Conservation (phyloP, 345 rosid species). For the Heritiera littoralis region DNA sequence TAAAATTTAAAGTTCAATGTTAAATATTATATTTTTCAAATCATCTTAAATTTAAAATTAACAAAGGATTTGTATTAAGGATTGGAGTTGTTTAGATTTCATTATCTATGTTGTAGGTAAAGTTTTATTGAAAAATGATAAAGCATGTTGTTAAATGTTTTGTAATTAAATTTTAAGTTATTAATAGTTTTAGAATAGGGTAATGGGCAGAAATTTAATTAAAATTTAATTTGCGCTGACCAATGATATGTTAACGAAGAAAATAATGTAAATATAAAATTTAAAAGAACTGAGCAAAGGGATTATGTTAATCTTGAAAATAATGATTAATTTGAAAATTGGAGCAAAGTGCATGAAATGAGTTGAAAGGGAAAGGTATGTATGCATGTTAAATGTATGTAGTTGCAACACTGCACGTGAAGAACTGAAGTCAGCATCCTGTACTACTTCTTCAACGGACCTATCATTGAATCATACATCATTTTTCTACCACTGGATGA, state of each 20-base stretch:
- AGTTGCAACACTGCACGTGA: not conserved
- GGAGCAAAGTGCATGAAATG: not conserved
- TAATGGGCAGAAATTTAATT: not conserved
- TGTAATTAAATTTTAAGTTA: not conserved
- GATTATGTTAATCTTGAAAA: not conserved
- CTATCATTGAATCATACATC: too few species aligned
- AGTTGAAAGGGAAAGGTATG: not conserved
- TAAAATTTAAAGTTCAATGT: not conserved
- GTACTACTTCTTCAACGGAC: too few species aligned
- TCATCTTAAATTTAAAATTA: not conserved
- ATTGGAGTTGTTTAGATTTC: not conserved
- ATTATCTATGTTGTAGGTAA: not conserved
- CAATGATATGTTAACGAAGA: not conserved
- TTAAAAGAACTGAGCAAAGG: too few species aligned
- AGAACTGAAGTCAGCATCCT: not conserved
- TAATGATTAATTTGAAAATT: not conserved
- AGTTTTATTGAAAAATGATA: not conserved
- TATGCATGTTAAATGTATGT: too few species aligned
- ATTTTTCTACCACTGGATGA: too few species aligned
- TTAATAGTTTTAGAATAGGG: not conserved
- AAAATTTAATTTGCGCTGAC: not conserved
- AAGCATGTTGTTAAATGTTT: not conserved
- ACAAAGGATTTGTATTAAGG: not conserved
- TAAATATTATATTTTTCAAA: not conserved
- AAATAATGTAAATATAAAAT: too few species aligned